These are phyloP conservation scores for Lachnellula willkommii DNA, from an alignment of 2,329 filamentous ascomycete genomes.

Conservation along the genomic window DNA sequence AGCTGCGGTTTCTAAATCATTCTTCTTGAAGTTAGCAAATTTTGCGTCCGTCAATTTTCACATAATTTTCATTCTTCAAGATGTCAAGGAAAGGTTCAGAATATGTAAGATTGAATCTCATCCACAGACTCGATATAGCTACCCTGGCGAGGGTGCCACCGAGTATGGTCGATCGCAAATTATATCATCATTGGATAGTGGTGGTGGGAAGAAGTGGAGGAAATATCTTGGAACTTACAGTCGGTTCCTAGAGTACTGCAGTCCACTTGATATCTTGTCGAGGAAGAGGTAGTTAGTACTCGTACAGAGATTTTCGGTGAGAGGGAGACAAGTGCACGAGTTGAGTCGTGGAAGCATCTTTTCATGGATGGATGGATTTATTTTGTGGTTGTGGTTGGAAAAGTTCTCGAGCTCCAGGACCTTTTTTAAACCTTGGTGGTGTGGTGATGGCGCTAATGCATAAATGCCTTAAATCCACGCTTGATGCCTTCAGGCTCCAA, in stretches of 20 bases:
- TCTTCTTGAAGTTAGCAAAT: constrained; percentile 16
- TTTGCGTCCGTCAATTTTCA: not conserved
- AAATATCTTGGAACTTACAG: constrained; percentile 5
- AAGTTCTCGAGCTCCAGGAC: constrained; percentile 5
- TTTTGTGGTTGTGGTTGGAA: constrained; percentile 4
- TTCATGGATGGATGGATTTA: not conserved
- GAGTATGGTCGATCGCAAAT: constrained; percentile 96
- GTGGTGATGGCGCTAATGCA: constrained; percentile 11
- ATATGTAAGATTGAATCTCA: constrained; percentile 99
- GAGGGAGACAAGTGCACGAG: not conserved
- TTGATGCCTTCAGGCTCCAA: not conserved
- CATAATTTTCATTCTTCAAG: not conserved
- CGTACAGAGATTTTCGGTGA: too few species aligned
- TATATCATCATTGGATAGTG: constrained; percentile 74
- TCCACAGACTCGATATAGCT: constrained; percentile 67
- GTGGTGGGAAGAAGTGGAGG: constrained; percentile 12
- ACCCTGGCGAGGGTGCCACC: constrained; percentile 90
- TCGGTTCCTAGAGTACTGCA: not conserved
- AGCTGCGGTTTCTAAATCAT: constrained; percentile 3
- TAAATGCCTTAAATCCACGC: constrained; percentile 4
- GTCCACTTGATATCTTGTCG: not conserved
- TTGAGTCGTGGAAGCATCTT: not conserved
- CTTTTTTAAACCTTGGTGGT: not conserved
- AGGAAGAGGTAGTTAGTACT: not conserved
- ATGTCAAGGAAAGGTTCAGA: constrained; percentile 56